Evolutionary conservation across 1,284 basidiomycete genomes (phyloP).

Genomic region (Anthracocystis walkeri): DNA sequence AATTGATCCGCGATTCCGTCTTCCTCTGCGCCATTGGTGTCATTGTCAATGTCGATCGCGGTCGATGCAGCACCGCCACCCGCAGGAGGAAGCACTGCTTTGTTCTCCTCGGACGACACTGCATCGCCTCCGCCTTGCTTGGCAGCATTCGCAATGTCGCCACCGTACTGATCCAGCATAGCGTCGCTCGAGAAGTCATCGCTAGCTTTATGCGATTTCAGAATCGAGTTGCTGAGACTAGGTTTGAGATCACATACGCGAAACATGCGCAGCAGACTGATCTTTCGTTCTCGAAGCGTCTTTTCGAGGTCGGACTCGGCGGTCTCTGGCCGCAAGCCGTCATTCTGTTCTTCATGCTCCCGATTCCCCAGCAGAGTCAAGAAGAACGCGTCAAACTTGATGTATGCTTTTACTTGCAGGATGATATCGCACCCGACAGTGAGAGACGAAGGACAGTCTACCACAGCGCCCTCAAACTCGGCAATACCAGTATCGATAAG

Average conservation of each 20-base stretch:
- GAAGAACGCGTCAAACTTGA: slow-evolving; percentile 51
- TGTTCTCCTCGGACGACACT: not conserved
- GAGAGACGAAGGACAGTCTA: slow-evolving; percentile 60
- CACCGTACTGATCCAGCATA: slow-evolving; percentile 69
- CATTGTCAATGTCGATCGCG: slow-evolving; percentile 25
- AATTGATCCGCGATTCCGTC: slow-evolving; percentile 29
- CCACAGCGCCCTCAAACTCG: slow-evolving; percentile 62
- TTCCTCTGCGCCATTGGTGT: slow-evolving; percentile 3
- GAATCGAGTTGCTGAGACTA: slow-evolving; percentile 52
- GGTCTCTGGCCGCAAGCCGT: slow-evolving; percentile 72
- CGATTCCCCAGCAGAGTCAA: slow-evolving; percentile 8
- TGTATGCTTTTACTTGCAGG: slow-evolving; percentile 62
- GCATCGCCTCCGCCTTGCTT: slow-evolving; percentile 11
- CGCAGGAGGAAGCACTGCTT: slow-evolving; percentile 2
- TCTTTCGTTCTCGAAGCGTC: slow-evolving; percentile 80
- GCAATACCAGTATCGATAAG: slow-evolving; percentile 61
- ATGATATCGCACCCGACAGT: slow-evolving; percentile 65
- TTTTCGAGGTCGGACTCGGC: slow-evolving; percentile 81
- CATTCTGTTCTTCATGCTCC: slow-evolving; percentile 22
- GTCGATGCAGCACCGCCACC: slow-evolving; percentile 16
- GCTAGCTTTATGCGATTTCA: slow-evolving; percentile 73
- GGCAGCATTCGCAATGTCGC: slow-evolving; percentile 57
- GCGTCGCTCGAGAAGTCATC: slow-evolving; percentile 52
- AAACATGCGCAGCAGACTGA: slow-evolving; percentile 69
- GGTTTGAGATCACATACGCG: slow-evolving; percentile 61